Evolutionary conservation across 2,329 filamentous ascomycete genomes (phyloP).

Genomic region (Aspergillus pseudoglaucus): DNA sequence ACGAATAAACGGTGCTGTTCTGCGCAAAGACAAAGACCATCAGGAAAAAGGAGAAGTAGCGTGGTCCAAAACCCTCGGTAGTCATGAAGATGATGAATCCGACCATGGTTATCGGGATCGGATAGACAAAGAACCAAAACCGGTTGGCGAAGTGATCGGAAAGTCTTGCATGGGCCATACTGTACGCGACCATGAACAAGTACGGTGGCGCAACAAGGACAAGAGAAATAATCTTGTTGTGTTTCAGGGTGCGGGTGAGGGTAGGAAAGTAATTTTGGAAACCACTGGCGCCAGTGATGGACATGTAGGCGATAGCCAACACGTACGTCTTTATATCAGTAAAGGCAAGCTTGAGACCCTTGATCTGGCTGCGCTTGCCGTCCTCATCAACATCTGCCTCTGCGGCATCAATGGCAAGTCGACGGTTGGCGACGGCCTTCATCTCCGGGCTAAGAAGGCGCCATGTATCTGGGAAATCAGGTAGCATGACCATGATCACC

Average conservation of each 20-base stretch:
- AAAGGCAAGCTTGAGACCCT: slow-evolving; percentile 47
- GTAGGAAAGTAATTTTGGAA: slow-evolving; percentile 55
- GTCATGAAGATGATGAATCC: slow-evolving; percentile 52
- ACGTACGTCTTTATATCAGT: slow-evolving; percentile 46
- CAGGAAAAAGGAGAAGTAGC: slow-evolving; percentile 52
- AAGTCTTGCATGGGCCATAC: slow-evolving; percentile 37
- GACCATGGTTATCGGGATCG: slow-evolving; percentile 45
- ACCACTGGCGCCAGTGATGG: slow-evolving; percentile 44
- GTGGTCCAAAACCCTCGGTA: slow-evolving; percentile 44
- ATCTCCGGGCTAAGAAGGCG: slow-evolving; percentile 37
- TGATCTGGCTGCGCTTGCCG: slow-evolving; percentile 43
- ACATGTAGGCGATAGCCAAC: slow-evolving; percentile 41
- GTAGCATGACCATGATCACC: slow-evolving; percentile 26
- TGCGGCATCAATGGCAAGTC: slow-evolving; percentile 46
- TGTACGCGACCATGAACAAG: slow-evolving; percentile 48
- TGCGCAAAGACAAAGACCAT: slow-evolving; percentile 52
- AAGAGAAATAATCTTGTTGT: slow-evolving; percentile 42
- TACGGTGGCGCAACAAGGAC: slow-evolving; percentile 50
- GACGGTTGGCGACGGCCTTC: slow-evolving; percentile 41
- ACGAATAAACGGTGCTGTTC: slow-evolving; percentile 45
- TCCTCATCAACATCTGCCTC: slow-evolving; percentile 45
- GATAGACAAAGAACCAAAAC: slow-evolving; percentile 50
- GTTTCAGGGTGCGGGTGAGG: slow-evolving; percentile 41
- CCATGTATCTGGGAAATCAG: slow-evolving; percentile 44
- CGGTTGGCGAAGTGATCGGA: slow-evolving; percentile 42